Percentiles rank a stretch among this genome's conserved stretches.
Evolutionary conservation across 2,329 filamentous ascomycete species (phyloP).

Genomic region (Macrophomina tecta): DNA sequence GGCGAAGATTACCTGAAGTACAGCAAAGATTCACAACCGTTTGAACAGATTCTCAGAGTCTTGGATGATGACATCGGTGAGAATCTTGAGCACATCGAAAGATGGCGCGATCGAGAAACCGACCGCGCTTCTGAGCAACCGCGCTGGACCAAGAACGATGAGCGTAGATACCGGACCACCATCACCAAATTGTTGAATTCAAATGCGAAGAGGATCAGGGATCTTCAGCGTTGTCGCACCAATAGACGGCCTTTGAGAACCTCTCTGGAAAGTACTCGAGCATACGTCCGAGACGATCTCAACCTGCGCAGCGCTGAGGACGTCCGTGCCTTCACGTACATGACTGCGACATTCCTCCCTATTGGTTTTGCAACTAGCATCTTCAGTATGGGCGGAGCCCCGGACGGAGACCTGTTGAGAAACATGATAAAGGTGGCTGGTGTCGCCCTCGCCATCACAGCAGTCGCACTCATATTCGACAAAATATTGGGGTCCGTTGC

Average conservation of each 20-base stretch:
- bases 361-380: slow-evolving; percentile 40
- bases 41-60: slow-evolving; percentile 31
- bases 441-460: too few relatives aligned
- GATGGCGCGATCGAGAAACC: slow-evolving; percentile 37
- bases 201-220: not conserved
- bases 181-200: slow-evolving; percentile 30
- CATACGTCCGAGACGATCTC: slow-evolving; percentile 32
- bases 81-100: slow-evolving; percentile 31
- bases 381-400: slow-evolving; percentile 41
- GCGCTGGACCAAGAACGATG: slow-evolving; percentile 42
- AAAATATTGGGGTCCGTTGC: too few relatives aligned
- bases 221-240: slow-evolving; percentile 1
- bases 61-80: slow-evolving; percentile 33
- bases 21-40: slow-evolving; percentile 29
- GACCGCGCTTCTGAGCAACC: slow-evolving; percentile 37
- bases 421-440: too few relatives aligned
- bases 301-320: slow-evolving; percentile 35
- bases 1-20: slow-evolving; percentile 4
- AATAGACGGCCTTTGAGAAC: slow-evolving; percentile 30
- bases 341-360: slow-evolving; percentile 45
- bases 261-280: slow-evolving; percentile 31
- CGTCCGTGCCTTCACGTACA: slow-evolving; percentile 43
- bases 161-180: slow-evolving; percentile 37
- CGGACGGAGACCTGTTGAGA: not conserved
- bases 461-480: too few relatives aligned